Evolutionary conservation across 768 basidiomycete species (phyloP).

Genomic region (Phlebiopsis flavidoalba): DNA sequence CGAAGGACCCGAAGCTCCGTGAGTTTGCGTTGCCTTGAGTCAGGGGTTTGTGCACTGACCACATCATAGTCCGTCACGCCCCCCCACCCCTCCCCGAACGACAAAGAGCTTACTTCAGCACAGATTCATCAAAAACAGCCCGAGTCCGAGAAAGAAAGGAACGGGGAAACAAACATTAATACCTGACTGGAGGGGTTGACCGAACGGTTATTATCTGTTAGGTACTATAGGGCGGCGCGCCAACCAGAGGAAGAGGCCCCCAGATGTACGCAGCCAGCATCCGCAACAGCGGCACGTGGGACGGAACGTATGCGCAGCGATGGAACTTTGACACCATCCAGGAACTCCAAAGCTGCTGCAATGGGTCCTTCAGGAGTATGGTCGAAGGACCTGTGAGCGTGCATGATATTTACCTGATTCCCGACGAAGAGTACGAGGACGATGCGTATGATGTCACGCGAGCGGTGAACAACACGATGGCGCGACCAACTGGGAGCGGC

Average conservation of each 20-base stretch:
- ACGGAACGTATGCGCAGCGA: slow-evolving; percentile 83
- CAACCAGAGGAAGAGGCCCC: slow-evolving; percentile 44
- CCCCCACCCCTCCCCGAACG: too few species aligned
- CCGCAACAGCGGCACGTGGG: slow-evolving; percentile 60
- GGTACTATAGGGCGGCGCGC: slow-evolving; percentile 63
- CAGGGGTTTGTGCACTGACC: slow-evolving; percentile 6
- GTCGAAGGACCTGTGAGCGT: slow-evolving; percentile 64
- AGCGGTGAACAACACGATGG: slow-evolving; percentile 55
- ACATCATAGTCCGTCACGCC: too few species aligned
- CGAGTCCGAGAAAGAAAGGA: too few species aligned
- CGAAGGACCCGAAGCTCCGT: slow-evolving; percentile 86
- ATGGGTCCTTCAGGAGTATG: slow-evolving; percentile 79
- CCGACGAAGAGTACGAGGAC: slow-evolving; percentile 39
- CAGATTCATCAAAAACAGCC: slow-evolving; percentile 82
- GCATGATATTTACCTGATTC: slow-evolving; percentile 46
- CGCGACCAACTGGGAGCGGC: slow-evolving; percentile 60
- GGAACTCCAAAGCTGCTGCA: slow-evolving; percentile 55
- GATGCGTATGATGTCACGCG: slow-evolving; percentile 32
- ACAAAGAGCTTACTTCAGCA: slow-evolving; percentile 91
- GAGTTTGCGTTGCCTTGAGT: slow-evolving; percentile 22
- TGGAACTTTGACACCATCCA: slow-evolving; percentile 95
- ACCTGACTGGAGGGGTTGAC: slow-evolving; percentile 84
- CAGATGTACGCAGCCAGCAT: slow-evolving; percentile 55
- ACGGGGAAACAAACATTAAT: too few species aligned
- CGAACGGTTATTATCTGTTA: slow-evolving; percentile 84